These are phyloP conservation scores for Fragaria iinumae DNA, from an alignment of 306 rosid species.

Conservation along the genomic window DNA sequence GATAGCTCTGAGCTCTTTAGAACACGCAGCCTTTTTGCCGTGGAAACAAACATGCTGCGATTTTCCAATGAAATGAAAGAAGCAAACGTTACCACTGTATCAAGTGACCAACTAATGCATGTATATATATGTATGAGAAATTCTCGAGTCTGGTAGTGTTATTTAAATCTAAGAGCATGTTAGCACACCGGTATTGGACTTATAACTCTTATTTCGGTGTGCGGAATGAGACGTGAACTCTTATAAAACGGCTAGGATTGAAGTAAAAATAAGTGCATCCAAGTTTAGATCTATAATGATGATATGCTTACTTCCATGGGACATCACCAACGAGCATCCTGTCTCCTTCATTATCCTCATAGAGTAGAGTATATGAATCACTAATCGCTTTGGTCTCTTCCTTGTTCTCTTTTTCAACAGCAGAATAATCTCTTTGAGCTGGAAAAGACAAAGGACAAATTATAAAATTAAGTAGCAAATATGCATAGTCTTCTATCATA, in stretches of 20 bases:
- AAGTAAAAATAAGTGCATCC: background rate
- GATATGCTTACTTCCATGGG: constrained; percentile 84
- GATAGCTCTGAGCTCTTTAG: constrained; percentile 31
- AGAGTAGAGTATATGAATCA: constrained; percentile 61
- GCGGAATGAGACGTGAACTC: background rate
- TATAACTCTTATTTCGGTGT: background rate
- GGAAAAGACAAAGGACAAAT: background rate
- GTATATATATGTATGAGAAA: background rate
- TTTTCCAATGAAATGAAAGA: background rate
- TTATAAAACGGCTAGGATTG: background rate
- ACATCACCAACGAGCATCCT: constrained; percentile 89
- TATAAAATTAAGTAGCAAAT: background rate
- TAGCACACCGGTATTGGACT: background rate
- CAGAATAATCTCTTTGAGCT: constrained; percentile 58
- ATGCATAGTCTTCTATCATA: background rate
- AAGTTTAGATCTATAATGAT: background rate
- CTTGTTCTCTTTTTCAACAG: constrained; percentile 44
- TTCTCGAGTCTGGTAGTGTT: background rate
- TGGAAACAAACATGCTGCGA: constrained; percentile 35
- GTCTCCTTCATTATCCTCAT: constrained; percentile 90
- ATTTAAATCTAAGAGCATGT: background rate
- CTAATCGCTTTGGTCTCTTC: constrained; percentile 39
- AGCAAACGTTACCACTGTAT: background rate
- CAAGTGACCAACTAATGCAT: background rate
- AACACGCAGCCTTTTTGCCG: constrained; percentile 37